Base-by-base conservation (phyloP, 225 moss, liverwort and hornwort genomes). In the Lunularia cruciata region DNA sequence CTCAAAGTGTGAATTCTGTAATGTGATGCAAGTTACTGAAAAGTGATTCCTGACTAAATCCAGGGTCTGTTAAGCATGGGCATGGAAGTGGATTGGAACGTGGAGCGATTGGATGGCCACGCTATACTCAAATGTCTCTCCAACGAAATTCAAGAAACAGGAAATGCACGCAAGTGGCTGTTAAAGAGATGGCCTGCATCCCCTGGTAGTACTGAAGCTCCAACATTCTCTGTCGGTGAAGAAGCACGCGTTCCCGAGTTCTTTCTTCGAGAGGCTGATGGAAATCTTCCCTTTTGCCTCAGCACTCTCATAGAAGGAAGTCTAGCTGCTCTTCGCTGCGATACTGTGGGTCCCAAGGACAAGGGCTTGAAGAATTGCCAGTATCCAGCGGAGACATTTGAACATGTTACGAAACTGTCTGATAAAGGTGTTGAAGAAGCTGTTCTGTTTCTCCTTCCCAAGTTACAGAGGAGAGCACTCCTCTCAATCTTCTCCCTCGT, bases 351-450 rank as follows among this genome's bases (percentile, higher is more conserved):
- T 48, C 9, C 9, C 45, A 48, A 4, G 27, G 65, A 14, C 19
- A 2, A 1, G 15, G 47, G 22, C 47, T n/a, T 20, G 8, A 1
- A 1, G 3, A 3, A 18, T 18, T 48, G 3, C 47, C 6, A 48
- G 0, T 14, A 48, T 6, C 33, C 15, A 12, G 3, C 16, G 3
- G 13, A 56, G 27, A 3, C 55, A 13, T 22, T 38, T 18, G 2
- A 3, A 30, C 3, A 26, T 15, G 35, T 61, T 10, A 15, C 26
- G 32, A 63, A 15, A 32, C 59, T 71, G 10, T 75, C 79, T 19
- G 59, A 71, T 48, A 16, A 31, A 71, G 79, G 65, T 35, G 65
- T 79, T 8, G 47, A 10, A 10, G 74, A 71, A 56, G 51, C 65
- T 25, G 10, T 71, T 12, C 66, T 71, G 39, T 25, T 65, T 9